Evolutionary conservation across 148 eudicot species (phyloP).

Genomic region (Talinum fruticosum): DNA sequence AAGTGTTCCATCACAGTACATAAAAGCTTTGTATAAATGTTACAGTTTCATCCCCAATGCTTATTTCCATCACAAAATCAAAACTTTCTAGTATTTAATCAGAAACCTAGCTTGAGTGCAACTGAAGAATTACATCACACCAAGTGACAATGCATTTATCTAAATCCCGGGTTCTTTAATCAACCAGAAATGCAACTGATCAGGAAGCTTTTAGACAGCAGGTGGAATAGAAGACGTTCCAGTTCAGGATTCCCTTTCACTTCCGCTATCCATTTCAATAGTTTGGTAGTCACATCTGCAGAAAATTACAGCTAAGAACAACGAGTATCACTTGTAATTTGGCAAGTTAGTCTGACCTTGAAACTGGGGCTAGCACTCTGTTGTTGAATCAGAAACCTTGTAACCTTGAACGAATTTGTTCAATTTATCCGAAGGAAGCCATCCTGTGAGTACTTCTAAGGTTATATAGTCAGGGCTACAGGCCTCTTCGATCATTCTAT

Average conservation of each 20-base stretch:
- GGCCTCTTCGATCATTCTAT: conserved; percentile 58
- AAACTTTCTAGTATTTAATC: background rate
- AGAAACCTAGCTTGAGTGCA: background rate
- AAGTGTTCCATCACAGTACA: background rate
- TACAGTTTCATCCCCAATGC: background rate
- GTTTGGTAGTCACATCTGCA: background rate
- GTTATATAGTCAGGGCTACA: conserved; percentile 77
- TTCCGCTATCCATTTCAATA: background rate
- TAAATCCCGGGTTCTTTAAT: background rate
- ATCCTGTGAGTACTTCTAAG: conserved; percentile 65
- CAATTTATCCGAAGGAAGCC: conserved; percentile 65
- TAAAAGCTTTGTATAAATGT: background rate
- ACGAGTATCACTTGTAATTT: background rate
- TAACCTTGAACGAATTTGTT: conserved; percentile 49
- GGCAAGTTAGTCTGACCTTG: background rate
- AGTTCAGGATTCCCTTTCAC: background rate
- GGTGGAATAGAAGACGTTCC: background rate
- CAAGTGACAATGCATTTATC: background rate
- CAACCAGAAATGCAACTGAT: background rate
- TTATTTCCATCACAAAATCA: background rate
- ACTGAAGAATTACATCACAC: background rate
- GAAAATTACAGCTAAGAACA: background rate
- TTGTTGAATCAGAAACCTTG: conserved; percentile 33
- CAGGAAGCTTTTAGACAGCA: background rate
- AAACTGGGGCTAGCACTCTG: background rate